phyloP scores from a whole-genome alignment of 1,284 basidiomycete genomes.

The Ustilago sp. region DNA sequence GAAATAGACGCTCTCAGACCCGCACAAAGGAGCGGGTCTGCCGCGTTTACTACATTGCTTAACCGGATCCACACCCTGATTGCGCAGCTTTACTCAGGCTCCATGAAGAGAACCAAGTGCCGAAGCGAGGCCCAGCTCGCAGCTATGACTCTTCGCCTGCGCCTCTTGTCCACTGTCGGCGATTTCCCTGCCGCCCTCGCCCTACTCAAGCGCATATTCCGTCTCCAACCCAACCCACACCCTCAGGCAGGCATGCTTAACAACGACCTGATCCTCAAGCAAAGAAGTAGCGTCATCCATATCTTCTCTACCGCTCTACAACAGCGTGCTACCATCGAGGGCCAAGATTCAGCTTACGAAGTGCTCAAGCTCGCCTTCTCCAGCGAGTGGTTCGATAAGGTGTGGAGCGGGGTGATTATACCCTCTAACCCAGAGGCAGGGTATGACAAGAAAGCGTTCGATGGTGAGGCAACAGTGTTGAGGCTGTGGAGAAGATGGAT shows the following conservation, averaged over 20 bases:
- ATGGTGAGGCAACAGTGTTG: conserved; percentile 5
- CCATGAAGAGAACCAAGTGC: neutral
- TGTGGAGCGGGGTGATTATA: conserved; percentile 17
- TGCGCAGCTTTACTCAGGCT: neutral
- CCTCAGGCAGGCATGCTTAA: neutral
- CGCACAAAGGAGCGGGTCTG: no score
- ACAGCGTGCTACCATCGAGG: neutral
- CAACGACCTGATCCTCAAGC: conserved; percentile 24
- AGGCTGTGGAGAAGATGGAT: conserved; percentile 48
- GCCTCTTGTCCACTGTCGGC: conserved; percentile 11
- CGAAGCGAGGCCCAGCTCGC: conserved; percentile 15
- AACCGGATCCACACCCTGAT: neutral
- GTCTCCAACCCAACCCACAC: neutral
- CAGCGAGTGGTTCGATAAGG: conserved; percentile 3
- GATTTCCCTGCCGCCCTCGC: conserved; percentile 6
- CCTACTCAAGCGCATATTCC: conserved; percentile 8
- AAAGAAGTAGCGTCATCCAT: conserved; percentile 27
- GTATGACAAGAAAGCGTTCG: neutral
- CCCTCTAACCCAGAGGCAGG: conserved; percentile 7
- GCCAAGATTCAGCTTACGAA: conserved; percentile 16
- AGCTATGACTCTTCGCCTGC: conserved; percentile 2
- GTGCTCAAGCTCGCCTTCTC: conserved; percentile 25
- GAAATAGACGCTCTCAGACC: conserved; percentile 27
- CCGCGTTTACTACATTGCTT: neutral
- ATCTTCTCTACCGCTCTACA: conserved; percentile 31